Evolutionary conservation across 495 filamentous ascomycete genomes (phyloP).

Genomic region (Penicillium odoratum): DNA sequence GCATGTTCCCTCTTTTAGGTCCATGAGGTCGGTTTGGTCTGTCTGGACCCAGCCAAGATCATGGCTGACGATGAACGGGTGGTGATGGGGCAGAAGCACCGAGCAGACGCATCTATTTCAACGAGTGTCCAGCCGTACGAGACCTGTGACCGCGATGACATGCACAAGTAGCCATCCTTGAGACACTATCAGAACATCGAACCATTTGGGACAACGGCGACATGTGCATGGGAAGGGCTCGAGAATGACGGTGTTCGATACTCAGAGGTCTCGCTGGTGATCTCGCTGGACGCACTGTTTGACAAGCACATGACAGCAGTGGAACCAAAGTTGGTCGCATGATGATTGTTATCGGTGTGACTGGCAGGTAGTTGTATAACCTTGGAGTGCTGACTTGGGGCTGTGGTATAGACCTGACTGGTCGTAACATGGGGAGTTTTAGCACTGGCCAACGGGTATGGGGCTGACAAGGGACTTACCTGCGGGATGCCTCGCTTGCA

Average conservation of each 20-base stretch:
- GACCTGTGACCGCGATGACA: not conserved
- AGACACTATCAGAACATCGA: conserved; percentile 7
- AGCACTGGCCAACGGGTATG: too few relatives aligned
- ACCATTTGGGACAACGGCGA: conserved; percentile 3
- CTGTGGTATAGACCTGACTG: too few relatives aligned
- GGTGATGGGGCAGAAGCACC: not conserved
- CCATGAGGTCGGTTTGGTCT: not conserved
- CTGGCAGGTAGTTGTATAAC: too few relatives aligned
- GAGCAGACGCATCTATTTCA: not conserved
- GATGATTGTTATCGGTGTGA: too few relatives aligned
- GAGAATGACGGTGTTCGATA: not conserved
- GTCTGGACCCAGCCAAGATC: not conserved
- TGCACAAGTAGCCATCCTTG: conserved; percentile 4
- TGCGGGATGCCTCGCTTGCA: too few relatives aligned
- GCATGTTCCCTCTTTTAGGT: not conserved
- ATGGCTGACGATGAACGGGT: not conserved
- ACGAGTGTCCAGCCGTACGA: not conserved
- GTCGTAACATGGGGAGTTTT: too few relatives aligned
- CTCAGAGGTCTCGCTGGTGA: not conserved
- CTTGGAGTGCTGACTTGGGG: too few relatives aligned
- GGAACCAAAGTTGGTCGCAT: not conserved
- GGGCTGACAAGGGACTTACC: too few relatives aligned
- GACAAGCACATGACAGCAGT: not conserved
- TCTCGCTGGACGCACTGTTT: not conserved
- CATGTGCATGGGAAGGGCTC: not conserved